These are phyloP conservation scores for Carpinus viminea DNA, from an alignment of 306 rosid genomes.

Conservation along the genomic window DNA sequence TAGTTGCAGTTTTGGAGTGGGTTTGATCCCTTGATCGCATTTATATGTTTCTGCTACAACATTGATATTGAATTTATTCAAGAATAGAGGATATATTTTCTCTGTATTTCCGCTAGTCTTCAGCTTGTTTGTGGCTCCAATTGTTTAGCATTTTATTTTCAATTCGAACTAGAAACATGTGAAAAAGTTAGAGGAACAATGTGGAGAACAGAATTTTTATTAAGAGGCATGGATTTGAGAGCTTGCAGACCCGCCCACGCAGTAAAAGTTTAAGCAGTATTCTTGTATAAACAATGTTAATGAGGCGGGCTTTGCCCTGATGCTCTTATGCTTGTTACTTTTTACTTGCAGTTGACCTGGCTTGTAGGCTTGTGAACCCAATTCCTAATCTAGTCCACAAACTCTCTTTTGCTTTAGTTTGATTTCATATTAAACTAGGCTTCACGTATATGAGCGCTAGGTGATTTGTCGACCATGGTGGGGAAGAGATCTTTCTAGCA, in stretches of 20 bases:
- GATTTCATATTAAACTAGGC: too few relatives aligned
- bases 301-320: not conserved
- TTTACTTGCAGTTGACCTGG: not conserved
- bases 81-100: conserved; percentile 6
- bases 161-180: not conserved
- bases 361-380: too few relatives aligned
- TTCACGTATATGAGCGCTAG: too few relatives aligned
- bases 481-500: too few relatives aligned
- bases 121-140: not conserved
- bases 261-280: not conserved
- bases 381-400: too few relatives aligned
- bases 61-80: conserved; percentile 8
- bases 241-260: not conserved
- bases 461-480: too few relatives aligned
- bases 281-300: not conserved
- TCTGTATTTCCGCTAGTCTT: not conserved
- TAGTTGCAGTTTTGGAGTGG: conserved; percentile 20
- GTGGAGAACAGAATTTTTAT: not conserved
- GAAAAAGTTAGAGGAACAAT: too few relatives aligned
- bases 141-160: not conserved
- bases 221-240: not conserved
- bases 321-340: too few relatives aligned
- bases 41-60: conserved; percentile 11
- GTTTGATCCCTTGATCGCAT: not conserved
- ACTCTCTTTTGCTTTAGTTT: too few relatives aligned